Conservation (phyloP, 2,329 filamentous ascomycete genomes). For the Zymoseptoria pseudotritici region DNA sequence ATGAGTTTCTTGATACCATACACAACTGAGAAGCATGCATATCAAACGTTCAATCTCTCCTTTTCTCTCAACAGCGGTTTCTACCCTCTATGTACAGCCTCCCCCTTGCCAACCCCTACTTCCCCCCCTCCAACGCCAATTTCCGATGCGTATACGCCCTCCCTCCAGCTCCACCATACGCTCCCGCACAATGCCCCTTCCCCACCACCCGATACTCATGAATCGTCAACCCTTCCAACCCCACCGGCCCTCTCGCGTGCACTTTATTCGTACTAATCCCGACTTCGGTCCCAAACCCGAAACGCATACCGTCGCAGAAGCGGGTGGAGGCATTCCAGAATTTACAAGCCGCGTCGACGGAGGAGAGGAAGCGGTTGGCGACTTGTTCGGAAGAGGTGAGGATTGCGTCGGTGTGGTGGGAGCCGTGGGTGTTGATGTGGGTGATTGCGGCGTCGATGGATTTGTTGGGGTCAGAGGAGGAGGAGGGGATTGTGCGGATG, state of each 20-base stretch:
- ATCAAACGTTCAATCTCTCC: too few species aligned
- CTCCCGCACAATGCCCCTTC: conserved; percentile 69
- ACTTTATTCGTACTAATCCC: conserved; percentile 99
- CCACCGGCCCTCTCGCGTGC: conserved; percentile 85
- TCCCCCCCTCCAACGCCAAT: conserved; percentile 30
- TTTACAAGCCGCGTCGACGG: conserved; percentile 81
- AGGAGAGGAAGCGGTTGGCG: conserved; percentile 76
- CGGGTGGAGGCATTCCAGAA: conserved; percentile 97
- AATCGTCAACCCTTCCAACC: conserved; percentile 88
- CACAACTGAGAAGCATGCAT: too few species aligned
- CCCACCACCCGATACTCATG: conserved; percentile 94
- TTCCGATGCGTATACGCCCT: conserved; percentile 51
- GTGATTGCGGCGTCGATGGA: conserved; percentile 61
- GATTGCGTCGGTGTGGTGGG: conserved; percentile 90
- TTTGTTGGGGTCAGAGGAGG: conserved; percentile 9
- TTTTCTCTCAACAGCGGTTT: too few species aligned
- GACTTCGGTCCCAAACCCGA: conserved; percentile 95
- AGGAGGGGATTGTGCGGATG: conserved; percentile 62
- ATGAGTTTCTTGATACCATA: too few species aligned
- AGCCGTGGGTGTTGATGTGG: conserved; percentile 89
- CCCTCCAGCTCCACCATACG: conserved; percentile 54
- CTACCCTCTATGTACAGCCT: too few species aligned
- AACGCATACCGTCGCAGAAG: conserved; percentile 93
- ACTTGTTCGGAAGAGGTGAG: conserved; percentile 60
- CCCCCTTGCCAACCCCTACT: neutral